Base-by-base conservation (phyloP, 768 basidiomycete species). In the Amanita fuliginea region DNA sequence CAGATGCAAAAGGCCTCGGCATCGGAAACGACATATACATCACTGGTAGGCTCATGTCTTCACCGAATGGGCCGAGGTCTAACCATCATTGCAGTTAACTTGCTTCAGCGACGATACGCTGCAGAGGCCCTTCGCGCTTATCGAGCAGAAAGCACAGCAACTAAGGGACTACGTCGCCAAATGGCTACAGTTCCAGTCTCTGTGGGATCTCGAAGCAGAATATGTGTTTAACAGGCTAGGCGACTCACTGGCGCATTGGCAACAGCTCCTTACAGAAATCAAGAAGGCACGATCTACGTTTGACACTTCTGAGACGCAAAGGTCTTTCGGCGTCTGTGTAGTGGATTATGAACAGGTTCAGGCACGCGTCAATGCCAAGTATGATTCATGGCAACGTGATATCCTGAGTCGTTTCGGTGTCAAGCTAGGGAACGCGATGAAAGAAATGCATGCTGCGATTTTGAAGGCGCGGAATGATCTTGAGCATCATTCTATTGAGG, bases 301-400 rank as follows among this genome's bases (percentile, higher is more conserved):
- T 61, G 96, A 99, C 65, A 98, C 91, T 16, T 87, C 90, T 22
- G 96, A 96, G 58, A 94, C 90, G 7, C 83, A 86, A 58, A 90
- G 86, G 55, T 79, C 79, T 42, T 96, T 98, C 60, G 93, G 94
- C 1, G 87, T 94, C 8, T 93, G 90, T 60, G 79, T 94, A 39
- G 85, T 99, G 58, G 90, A 97, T 66, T 99, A 97, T 65, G 95
- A 98, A 64, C 94, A 95, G 64, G 96, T 97, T 22, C 96, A 99
- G 67, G 79, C 89, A 40, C 78, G 94, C 56, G 96, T 99, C 59
- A 97, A 97, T 64, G 91, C 94, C 52, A 98, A 97, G 70, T 99
- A 99, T 63, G 96, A 98, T 62, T 73, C 90, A 16, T 98, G 96
- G 95, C 95, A 98, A 71, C 75, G 86, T 53, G 96, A 99, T 57